Conservation (phyloP, 495 filamentous ascomycete genomes). For the Hypomontagnella submonticulosa region DNA sequence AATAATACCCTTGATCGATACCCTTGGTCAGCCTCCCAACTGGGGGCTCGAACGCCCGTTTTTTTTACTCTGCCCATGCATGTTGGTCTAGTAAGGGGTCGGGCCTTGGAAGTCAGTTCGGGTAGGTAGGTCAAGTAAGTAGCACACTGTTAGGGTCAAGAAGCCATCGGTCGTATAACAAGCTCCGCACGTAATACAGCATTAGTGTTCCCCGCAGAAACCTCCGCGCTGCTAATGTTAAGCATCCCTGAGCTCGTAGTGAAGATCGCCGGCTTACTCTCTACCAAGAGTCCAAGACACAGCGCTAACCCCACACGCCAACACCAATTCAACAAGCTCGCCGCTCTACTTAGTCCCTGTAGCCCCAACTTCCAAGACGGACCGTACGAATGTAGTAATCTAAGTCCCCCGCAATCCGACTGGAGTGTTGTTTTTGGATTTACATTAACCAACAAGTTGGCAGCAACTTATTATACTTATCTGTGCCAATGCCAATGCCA, state of each 20-base stretch:
- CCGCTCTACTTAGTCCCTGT: slow-evolving; percentile 23
- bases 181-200: slow-evolving; percentile 19
- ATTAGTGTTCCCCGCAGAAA: slow-evolving; percentile 27
- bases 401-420: slow-evolving; percentile 33
- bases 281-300: slow-evolving; percentile 15
- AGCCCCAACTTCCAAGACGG: slow-evolving; percentile 18
- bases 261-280: slow-evolving; percentile 39
- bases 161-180: slow-evolving; percentile 32
- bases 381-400: slow-evolving; percentile 40
- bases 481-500: not conserved
- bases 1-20: slow-evolving; percentile 21
- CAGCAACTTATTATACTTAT: no score
- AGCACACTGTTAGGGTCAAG: slow-evolving; percentile 6
- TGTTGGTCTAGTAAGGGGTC: slow-evolving; percentile 31
- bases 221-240: slow-evolving; percentile 28
- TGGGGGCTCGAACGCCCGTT: not conserved
- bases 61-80: slow-evolving; percentile 22
- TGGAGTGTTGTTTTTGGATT: slow-evolving; percentile 8
- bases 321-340: slow-evolving; percentile 27
- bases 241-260: slow-evolving; percentile 16
- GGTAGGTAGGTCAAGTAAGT: not conserved
- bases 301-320: slow-evolving; percentile 38
- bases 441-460: not conserved
- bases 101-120: slow-evolving; percentile 6
- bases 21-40: slow-evolving; percentile 12